Evolutionary conservation across 768 basidiomycete species (phyloP).

Genomic region (Zangia roseola): DNA sequence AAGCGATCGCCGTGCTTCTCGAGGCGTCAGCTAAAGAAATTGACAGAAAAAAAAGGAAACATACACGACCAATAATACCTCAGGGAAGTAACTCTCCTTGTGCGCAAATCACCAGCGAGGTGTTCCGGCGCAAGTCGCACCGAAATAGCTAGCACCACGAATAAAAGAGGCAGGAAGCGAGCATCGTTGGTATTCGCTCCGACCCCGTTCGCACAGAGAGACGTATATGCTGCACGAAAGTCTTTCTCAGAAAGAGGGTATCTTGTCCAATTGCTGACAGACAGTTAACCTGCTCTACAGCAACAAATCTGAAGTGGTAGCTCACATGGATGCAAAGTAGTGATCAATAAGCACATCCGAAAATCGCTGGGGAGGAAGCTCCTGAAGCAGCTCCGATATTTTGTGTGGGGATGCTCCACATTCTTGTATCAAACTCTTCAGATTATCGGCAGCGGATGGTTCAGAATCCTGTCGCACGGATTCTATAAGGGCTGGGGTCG

Average conservation of each 20-base stretch:
- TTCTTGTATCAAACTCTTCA: constrained; percentile 84
- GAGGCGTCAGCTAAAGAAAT: constrained; percentile 21
- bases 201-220: constrained; percentile 60
- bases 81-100: constrained; percentile 73
- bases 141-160: constrained; percentile 87
- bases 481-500: constrained; percentile 36
- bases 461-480: constrained; percentile 43
- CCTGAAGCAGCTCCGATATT: constrained; percentile 84
- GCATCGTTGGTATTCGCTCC: constrained; percentile 72
- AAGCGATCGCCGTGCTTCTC: constrained; percentile 76
- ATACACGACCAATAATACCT: constrained; percentile 95
- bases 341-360: constrained; percentile 81
- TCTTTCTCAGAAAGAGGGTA: constrained; percentile 87
- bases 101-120: constrained; percentile 77
- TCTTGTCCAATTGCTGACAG: constrained; percentile 82
- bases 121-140: constrained; percentile 83
- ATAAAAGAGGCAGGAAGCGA: constrained; percentile 87
- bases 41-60: constrained; percentile 32
- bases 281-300: background rate
- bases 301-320: constrained; percentile 2
- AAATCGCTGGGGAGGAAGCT: constrained; percentile 75
- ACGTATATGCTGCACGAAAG: constrained; percentile 70
- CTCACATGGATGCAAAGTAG: constrained; percentile 75
- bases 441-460: constrained; percentile 70
- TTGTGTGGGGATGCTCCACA: constrained; percentile 91